Conservation (phyloP, 768 basidiomycete species). For the Pleurotus eryngii region DNA sequence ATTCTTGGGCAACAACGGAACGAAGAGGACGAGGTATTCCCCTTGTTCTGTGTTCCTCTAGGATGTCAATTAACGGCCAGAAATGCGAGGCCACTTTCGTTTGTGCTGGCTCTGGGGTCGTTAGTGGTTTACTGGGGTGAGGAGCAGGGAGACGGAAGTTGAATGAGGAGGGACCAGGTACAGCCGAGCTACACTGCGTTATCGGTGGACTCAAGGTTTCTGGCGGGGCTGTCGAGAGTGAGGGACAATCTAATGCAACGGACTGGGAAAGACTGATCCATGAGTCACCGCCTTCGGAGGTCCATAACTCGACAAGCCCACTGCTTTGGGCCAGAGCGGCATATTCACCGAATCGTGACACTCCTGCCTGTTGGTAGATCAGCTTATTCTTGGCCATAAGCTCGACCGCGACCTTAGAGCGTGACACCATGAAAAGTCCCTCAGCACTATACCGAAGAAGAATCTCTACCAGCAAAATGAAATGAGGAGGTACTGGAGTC, state of each 20-base stretch:
- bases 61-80: background rate
- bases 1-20: background rate
- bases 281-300: conserved; percentile 3
- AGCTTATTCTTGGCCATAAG: background rate
- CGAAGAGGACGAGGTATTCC: background rate
- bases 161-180: no score
- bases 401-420: conserved; percentile 9
- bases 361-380: conserved; percentile 10
- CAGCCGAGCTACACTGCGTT: no score
- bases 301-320: conserved; percentile 10
- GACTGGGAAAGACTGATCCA: conserved; percentile 11
- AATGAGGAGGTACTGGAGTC: background rate
- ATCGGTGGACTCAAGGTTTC: conserved; percentile 11
- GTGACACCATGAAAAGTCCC: background rate
- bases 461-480: background rate
- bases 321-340: conserved; percentile 9
- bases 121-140: no score
- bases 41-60: background rate
- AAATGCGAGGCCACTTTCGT: no score
- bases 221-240: conserved; percentile 49
- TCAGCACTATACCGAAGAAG: background rate
- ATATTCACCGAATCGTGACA: conserved; percentile 10
- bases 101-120: no score
- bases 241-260: conserved; percentile 23
- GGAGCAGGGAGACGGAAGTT: no score